Conservation (phyloP, 1,139 yeast genomes). For the Wickerhamomyces sp. region DNA sequence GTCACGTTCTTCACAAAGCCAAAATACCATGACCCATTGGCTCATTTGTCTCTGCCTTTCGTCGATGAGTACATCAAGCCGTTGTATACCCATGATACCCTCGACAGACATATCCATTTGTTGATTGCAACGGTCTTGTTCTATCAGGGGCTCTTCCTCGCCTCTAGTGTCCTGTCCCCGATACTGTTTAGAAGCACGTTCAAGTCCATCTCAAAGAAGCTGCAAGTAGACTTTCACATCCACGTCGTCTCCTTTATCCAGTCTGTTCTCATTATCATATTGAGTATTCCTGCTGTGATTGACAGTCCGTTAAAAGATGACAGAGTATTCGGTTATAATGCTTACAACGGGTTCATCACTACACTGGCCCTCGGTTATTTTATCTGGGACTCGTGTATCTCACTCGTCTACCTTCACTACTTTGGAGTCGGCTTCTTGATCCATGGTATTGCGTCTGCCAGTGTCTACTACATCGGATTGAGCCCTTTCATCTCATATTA, state of each 20-base stretch:
- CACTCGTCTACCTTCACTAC: conserved; percentile 50
- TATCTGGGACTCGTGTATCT: conserved; percentile 82
- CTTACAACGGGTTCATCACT: conserved; percentile 68
- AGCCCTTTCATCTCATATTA: conserved; percentile 80
- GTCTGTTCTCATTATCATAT: conserved; percentile 50
- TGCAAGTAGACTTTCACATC: conserved; percentile 65
- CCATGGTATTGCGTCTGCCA: conserved; percentile 81
- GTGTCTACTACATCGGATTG: conserved; percentile 61
- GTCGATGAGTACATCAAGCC: conserved; percentile 26
- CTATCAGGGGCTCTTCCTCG: conserved; percentile 37
- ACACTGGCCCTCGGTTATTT: conserved; percentile 82
- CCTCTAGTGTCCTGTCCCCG: conserved; percentile 42
- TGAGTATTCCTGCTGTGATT: conserved; percentile 43
- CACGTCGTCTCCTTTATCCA: conserved; percentile 82
- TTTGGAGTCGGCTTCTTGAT: conserved; percentile 80
- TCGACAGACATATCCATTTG: conserved; percentile 42
- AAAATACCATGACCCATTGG: conserved; percentile 29
- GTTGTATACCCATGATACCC: conserved; percentile 18
- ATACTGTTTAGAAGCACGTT: conserved; percentile 38
- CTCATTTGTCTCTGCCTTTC: conserved; percentile 22
- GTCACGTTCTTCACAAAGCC: conserved; percentile 6
- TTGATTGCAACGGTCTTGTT: conserved; percentile 33
- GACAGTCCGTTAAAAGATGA: neutral
- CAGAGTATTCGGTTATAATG: conserved; percentile 63
- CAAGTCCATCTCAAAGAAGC: conserved; percentile 39